Base-by-base conservation (phyloP, 768 basidiomycete species). In the Calocera cornea region DNA sequence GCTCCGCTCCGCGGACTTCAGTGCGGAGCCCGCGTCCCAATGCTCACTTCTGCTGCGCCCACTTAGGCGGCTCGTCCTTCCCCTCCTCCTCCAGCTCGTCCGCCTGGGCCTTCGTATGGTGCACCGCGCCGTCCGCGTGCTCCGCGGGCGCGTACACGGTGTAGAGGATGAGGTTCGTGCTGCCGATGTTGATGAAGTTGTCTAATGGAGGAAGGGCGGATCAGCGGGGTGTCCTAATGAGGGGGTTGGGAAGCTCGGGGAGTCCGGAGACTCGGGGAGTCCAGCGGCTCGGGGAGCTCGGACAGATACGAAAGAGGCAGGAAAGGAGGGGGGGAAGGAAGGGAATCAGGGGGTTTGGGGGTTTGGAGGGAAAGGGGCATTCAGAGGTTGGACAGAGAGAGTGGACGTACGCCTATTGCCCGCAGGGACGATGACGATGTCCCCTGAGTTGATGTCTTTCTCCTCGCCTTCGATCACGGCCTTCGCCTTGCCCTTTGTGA, bases 381-480 rank as follows among this genome's bases (percentile, higher is more conserved):
- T 5, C 5, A 14, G 36, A 38, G 7, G 14, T 14, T 38, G 7
- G 5, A 14, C 7, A 14, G 33, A 17, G 19, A 27, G 33, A n/a
- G n/a, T 12, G 38, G 22, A 70, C 73, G 67, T 40, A 76, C 74
- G 77, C 69, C 76, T 73, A 8, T 76, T 77, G 7, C 77, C 77
- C 69, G 77, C 77, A 34, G 77, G 78, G 8, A 79, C 78, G 63
- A 79, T 75, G 34, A 77, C 75, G 65, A 79, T 64, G 68, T 78
- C 78, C 5, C 77, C 78, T 12, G 76, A 75, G 54, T 77, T 75
- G 67, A 78, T 71, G 19, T 73, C 73, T 68, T 75, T 73, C 69
- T 76, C 76, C 68, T 79, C 76, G n/a, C 77, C 78, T n/a, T 70
- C 75, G 14, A 79, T 72, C 67, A 77, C 73, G 33, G 78, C 78